These are phyloP conservation scores for Beauveria sp. DNA, from an alignment of 2,329 filamentous ascomycete genomes.

Conservation along the genomic window DNA sequence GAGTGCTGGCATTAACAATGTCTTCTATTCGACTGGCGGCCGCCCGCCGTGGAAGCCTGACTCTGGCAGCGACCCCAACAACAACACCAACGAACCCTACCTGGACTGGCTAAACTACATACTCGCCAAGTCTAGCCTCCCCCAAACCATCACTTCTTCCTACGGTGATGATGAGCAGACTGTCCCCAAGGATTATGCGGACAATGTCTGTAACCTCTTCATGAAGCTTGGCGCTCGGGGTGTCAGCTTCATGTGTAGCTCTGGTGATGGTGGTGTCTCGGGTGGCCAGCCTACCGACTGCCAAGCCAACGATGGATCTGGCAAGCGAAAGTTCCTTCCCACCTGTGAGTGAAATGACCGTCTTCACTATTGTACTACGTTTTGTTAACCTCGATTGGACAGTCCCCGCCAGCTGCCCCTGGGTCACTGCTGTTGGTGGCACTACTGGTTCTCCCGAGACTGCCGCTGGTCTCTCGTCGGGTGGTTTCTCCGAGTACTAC, in stretches of 20 bases:
- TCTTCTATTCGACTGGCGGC: slow-evolving; percentile 10
- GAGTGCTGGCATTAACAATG: slow-evolving; percentile 4
- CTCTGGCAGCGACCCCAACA: slow-evolving; percentile 4
- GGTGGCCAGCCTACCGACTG: not conserved
- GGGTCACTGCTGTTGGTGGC: slow-evolving; percentile 10
- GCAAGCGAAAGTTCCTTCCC: not conserved
- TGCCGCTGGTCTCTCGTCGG: not conserved
- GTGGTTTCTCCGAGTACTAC: slow-evolving; percentile 11
- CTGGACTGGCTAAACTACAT: slow-evolving; percentile 11
- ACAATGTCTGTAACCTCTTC: slow-evolving; percentile 10
- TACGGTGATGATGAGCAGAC: slow-evolving; percentile 9
- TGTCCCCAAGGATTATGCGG: slow-evolving; percentile 6
- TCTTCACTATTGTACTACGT: not conserved
- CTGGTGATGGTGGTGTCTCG: slow-evolving; percentile 7
- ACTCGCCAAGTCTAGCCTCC: not conserved
- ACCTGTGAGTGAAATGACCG: not conserved
- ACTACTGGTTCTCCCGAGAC: not conserved
- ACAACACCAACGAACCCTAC: slow-evolving; percentile 11
- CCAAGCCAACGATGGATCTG: slow-evolving; percentile 12
- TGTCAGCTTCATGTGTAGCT: slow-evolving; percentile 8
- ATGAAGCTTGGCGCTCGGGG: slow-evolving; percentile 11
- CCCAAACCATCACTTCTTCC: slow-evolving; percentile 9
- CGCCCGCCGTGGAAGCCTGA: slow-evolving; percentile 1
- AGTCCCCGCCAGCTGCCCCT: slow-evolving; percentile 10
- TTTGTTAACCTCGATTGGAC: not conserved